Conservation (phyloP, 2,329 filamentous ascomycete genomes). For the Penicillium sclerotigenum region DNA sequence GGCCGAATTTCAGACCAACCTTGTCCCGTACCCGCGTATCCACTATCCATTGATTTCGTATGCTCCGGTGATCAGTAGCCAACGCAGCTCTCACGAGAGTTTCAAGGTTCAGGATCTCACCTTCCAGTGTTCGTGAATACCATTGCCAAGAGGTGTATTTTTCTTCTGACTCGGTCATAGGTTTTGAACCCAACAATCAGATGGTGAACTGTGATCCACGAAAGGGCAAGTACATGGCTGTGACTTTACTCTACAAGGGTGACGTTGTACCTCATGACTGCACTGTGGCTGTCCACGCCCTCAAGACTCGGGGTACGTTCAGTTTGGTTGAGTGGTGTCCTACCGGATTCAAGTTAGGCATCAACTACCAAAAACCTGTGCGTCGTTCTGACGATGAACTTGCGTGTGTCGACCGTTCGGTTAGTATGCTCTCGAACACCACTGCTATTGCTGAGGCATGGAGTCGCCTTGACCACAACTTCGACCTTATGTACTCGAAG, state of each 20-base stretch:
- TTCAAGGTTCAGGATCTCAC: slow-evolving; percentile 78
- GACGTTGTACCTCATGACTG: slow-evolving; percentile 64
- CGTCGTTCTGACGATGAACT: slow-evolving; percentile 54
- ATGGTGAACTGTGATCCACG: slow-evolving; percentile 67
- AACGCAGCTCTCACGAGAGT: slow-evolving; percentile 80
- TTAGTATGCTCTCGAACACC: slow-evolving; percentile 65
- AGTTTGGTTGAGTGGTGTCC: slow-evolving; percentile 68
- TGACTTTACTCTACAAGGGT: slow-evolving; percentile 63
- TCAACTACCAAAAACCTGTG: slow-evolving; percentile 62
- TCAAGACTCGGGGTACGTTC: slow-evolving; percentile 64
- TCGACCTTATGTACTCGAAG: slow-evolving; percentile 69
- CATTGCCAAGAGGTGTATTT: not conserved
- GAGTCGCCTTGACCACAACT: slow-evolving; percentile 63
- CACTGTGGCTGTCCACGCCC: slow-evolving; percentile 53
- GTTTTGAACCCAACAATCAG: slow-evolving; percentile 66
- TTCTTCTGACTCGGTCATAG: slow-evolving; percentile 30
- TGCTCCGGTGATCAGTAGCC: slow-evolving; percentile 61
- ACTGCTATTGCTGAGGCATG: slow-evolving; percentile 66
- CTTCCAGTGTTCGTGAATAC: slow-evolving; percentile 53
- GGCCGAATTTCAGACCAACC: slow-evolving; percentile 67
- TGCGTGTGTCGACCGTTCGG: slow-evolving; percentile 53
- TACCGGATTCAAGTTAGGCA: slow-evolving; percentile 66
- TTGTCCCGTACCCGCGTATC: slow-evolving; percentile 66
- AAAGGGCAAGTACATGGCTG: slow-evolving; percentile 68
- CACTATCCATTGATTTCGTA: slow-evolving; percentile 66